Evolutionary conservation across 345 rosid genomes (phyloP), one percentile per base, ranked within the genome.

Genomic region (Melastoma malabathricum): DNA sequence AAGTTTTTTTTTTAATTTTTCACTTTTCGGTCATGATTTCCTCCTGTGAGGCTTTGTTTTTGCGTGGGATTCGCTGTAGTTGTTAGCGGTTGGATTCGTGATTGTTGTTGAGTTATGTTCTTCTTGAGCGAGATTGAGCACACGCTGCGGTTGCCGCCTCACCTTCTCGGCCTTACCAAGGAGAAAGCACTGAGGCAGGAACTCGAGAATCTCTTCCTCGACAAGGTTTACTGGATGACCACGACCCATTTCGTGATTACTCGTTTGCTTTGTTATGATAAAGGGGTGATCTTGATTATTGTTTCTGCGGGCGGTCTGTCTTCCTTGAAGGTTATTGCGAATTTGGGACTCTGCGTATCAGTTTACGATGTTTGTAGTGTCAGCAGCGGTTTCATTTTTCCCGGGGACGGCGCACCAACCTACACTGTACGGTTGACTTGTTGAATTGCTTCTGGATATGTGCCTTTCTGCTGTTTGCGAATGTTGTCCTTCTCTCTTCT

Each of bases 381-480:
- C 44, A 62, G 70, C 56, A 93, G 89, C 41, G 98, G 98, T 22
- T 77, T 76, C 59, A 76, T 90, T 23, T 75, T 72, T 62, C 76
- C 94, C 5, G 86, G 89, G 2, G 96, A 82, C 52, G 98, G 98
- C 51, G 84, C 89, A 52, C 78, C 98, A 0, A 84, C 94, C 1
- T 84, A 82, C 69, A 72, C 73, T 73, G 96, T 86, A 78, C 5
- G 6, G 58, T 49, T 3, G 48, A 47, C 34, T 19, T 43, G 19
- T 47, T 0, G 16, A 13, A 22, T 46, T 31, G 38, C 38, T 31
- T n/a, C 7, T 31, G 10, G 38, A 31, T 31, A 31, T 7, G 5
- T 31, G 38, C 38, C 9, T 31, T 5, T 31, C 5, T 9, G 38
- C 7, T 31, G 10, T 31, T 31, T 31, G 38, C 5, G 38, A 31